Conservation (phyloP, 1,284 basidiomycete species). For the Apiotrichum gracile region DNA sequence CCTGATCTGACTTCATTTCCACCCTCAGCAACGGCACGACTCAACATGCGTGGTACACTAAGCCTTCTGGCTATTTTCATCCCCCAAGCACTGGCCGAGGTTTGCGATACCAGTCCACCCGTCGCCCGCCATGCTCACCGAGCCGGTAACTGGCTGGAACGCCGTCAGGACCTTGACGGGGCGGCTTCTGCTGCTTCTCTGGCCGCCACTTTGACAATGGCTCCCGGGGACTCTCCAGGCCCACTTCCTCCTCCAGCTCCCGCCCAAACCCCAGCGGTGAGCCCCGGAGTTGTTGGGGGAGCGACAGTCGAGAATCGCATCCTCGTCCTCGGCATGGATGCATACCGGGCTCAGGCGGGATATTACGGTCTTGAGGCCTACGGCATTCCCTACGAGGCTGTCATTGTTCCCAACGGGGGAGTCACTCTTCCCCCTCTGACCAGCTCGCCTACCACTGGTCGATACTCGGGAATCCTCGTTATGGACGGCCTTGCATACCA, state of each 20-base stretch:
- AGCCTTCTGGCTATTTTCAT: no score
- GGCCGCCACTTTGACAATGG: no score
- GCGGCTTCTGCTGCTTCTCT: no score
- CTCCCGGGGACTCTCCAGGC: no score
- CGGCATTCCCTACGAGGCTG: constrained; percentile 3
- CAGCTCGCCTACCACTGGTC: not conserved
- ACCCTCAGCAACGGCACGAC: no score
- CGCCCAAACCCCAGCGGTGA: not conserved
- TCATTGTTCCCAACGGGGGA: not conserved
- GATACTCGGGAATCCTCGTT: constrained; percentile 6
- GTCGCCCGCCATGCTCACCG: no score
- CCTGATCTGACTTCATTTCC: no score
- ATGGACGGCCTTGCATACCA: constrained; percentile 1
- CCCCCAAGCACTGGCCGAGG: no score
- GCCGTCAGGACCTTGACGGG: no score
- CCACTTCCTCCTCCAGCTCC: not conserved
- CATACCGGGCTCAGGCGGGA: not conserved
- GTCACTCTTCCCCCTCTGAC: not conserved
- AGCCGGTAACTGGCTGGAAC: no score
- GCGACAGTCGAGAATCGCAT: constrained; percentile 3
- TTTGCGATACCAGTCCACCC: no score
- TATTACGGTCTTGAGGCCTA: constrained; percentile 2
- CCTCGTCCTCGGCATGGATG: constrained; percentile 1
- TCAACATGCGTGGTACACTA: no score
- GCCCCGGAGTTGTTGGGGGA: not conserved